phyloP scores from a whole-genome alignment of 371 early-diverging fungal species.

The Saksenaea oblongispora region DNA sequence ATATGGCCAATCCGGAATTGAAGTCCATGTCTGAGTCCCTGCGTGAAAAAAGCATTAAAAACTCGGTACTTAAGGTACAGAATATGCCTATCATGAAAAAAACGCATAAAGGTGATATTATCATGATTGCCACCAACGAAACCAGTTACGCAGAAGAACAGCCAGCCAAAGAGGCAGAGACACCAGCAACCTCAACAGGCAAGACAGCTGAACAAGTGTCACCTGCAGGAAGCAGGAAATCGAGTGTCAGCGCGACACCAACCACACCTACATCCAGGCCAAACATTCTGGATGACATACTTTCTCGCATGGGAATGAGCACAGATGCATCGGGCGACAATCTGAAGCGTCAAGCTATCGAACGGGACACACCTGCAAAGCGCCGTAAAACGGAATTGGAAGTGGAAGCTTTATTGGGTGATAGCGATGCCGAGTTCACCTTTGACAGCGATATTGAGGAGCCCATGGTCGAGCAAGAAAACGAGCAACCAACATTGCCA shows the following conservation, averaged over 20 bases:
- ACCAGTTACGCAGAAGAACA: constrained; percentile 13
- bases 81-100: constrained; percentile 65
- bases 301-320: constrained; percentile 35
- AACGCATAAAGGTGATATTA: constrained; percentile 77
- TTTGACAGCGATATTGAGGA: constrained; percentile 1
- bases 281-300: constrained; percentile 28
- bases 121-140: constrained; percentile 35
- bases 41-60: constrained; percentile 61
- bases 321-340: constrained; percentile 6
- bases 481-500: neutral
- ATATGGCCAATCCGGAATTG: constrained; percentile 77
- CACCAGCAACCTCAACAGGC: constrained; percentile 30
- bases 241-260: constrained; percentile 14
- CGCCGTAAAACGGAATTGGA: constrained; percentile 34
- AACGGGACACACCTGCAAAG: constrained; percentile 15
- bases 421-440: neutral
- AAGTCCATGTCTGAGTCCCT: constrained; percentile 62
- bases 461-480: constrained; percentile 24
- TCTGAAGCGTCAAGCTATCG: constrained; percentile 5
- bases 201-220: constrained; percentile 29
- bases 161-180: constrained; percentile 16
- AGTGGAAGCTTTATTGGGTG: constrained; percentile 24
- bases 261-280: constrained; percentile 22
- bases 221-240: constrained; percentile 18
- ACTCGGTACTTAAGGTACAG: constrained; percentile 60